These are phyloP conservation scores for Boechera stricta DNA, from an alignment of 345 rosid genomes.

Conservation along the genomic window DNA sequence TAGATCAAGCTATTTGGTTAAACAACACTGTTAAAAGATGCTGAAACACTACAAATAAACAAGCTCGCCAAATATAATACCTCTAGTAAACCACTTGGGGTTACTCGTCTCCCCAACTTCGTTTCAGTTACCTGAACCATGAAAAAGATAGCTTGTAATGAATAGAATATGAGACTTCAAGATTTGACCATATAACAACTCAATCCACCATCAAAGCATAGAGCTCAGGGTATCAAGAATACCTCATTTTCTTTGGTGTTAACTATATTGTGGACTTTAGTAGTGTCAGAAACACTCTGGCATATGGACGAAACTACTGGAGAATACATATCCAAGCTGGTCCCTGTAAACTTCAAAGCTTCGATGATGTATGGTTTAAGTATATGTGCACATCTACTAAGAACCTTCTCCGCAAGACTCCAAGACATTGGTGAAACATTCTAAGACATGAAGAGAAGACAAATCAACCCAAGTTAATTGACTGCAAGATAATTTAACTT, in stretches of 20 bases:
- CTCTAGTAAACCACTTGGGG: background rate
- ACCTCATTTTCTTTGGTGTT: conserved; percentile 55
- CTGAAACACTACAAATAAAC: conserved; percentile 24
- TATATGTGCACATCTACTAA: conserved; percentile 62
- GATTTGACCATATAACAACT: background rate
- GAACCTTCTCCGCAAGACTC: conserved; percentile 57
- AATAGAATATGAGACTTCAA: conserved; percentile 11
- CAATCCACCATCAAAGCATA: conserved; percentile 5
- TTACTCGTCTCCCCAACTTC: conserved; percentile 11
- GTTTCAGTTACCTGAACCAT: conserved; percentile 35
- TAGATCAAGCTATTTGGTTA: conserved; percentile 26
- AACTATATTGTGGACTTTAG: conserved; percentile 6
- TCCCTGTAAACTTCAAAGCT: conserved; percentile 53
- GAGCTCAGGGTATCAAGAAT: conserved; percentile 38
- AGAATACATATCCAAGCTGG: conserved; percentile 61
- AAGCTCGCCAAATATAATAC: conserved; percentile 6
- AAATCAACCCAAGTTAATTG: conserved; percentile 19
- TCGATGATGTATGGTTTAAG: conserved; percentile 64
- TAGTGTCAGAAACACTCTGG: conserved; percentile 38
- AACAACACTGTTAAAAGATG: conserved; percentile 8
- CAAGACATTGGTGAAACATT: conserved; percentile 55
- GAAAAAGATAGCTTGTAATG: conserved; percentile 25
- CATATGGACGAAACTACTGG: conserved; percentile 59
- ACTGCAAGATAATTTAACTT: background rate
- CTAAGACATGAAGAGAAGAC: conserved; percentile 45